These are phyloP conservation scores for Mycosarcoma mackinlayi DNA, from an alignment of 1,284 basidiomycete species.

Conservation along the genomic window DNA sequence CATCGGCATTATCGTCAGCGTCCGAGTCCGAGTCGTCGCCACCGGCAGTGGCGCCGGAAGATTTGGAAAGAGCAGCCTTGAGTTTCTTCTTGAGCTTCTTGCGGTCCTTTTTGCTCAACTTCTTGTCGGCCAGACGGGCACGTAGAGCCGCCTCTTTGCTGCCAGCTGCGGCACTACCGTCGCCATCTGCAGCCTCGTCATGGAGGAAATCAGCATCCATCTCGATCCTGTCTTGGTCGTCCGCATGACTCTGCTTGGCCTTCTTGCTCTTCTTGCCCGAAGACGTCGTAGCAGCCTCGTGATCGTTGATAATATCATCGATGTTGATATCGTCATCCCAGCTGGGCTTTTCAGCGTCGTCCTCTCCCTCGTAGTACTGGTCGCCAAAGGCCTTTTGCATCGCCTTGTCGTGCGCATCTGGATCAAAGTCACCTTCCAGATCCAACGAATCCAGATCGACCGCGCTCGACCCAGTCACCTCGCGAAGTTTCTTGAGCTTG, in stretches of 20 bases:
- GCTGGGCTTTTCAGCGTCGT: constrained; percentile 75
- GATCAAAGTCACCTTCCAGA: constrained; percentile 65
- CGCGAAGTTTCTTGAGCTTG: constrained; percentile 58
- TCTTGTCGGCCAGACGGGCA: constrained; percentile 66
- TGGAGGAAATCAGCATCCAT: constrained; percentile 79
- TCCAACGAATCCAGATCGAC: constrained; percentile 57
- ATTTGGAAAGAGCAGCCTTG: constrained; percentile 64
- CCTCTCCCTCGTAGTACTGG: constrained; percentile 53
- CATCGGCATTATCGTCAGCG: constrained; percentile 16
- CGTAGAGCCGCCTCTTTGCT: constrained; percentile 41
- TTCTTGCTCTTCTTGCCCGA: constrained; percentile 73
- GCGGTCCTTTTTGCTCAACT: constrained; percentile 82
- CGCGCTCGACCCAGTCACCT: constrained; percentile 58
- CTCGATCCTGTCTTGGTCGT: constrained; percentile 70
- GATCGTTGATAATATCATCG: constrained; percentile 74
- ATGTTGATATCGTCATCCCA: constrained; percentile 92
- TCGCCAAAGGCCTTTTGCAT: constrained; percentile 64
- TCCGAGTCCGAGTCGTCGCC: constrained; percentile 34
- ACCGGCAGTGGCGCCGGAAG: constrained; percentile 33
- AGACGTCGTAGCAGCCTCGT: constrained; percentile 66
- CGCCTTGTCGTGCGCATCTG: constrained; percentile 60
- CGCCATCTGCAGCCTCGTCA: constrained; percentile 11
- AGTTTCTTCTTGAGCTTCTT: constrained; percentile 72
- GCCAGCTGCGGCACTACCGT: constrained; percentile 25
- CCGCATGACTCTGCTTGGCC: constrained; percentile 62